Base-by-base conservation (phyloP, 2,329 filamentous ascomycete species). In the Fusarium coicis region DNA sequence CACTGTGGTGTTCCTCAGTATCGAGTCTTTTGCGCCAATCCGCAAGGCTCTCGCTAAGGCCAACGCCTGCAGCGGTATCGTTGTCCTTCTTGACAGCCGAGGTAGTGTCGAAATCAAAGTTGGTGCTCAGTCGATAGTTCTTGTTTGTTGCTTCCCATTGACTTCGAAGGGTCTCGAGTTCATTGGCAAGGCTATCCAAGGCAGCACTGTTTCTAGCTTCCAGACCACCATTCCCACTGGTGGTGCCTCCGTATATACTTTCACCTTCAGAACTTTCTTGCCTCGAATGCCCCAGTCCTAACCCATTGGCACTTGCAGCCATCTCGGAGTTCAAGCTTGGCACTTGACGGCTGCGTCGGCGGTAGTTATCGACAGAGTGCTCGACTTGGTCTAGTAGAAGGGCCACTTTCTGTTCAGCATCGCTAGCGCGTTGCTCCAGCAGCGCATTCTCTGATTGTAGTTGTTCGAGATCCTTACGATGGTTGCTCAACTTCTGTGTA, bases 61-160 rank as follows among this genome's bases (percentile, higher is more conserved):
- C 89, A 19, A 85, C 77, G 50, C 75, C 77, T 15, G 74, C 50
- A 10, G 83, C 44, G 36, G 68, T 83, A 12, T 87, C 85, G 43
- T 87, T 85, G 26, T 85, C 82, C 56, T 84, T 84, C 73, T 85
- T 86, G 54, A 62, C 64, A 39, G 72, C 76, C 34, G 82, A 76
- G 10, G 76, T 85, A 28, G 80, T 74, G 63, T 97, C 95, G 76
- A 97, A 95, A 80, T 98, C 95, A 77, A 97, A 97, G 57, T 93
- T 91, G 78, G 92, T 95, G 82, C 94, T 97, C 49, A 98, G 85
- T 30, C 96, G 92, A 82, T 98, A 98, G 78, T 94, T 97, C 83
- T 97, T 96, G 84, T 96, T 98, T 18, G 95, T 97, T 43, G 92
- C 94, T 84, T 98, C 95, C 96, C 96, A 99, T 78, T 98, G 95